Base-by-base conservation (phyloP, 2,329 filamentous ascomycete species). In the Exutisphaerella laricina region DNA sequence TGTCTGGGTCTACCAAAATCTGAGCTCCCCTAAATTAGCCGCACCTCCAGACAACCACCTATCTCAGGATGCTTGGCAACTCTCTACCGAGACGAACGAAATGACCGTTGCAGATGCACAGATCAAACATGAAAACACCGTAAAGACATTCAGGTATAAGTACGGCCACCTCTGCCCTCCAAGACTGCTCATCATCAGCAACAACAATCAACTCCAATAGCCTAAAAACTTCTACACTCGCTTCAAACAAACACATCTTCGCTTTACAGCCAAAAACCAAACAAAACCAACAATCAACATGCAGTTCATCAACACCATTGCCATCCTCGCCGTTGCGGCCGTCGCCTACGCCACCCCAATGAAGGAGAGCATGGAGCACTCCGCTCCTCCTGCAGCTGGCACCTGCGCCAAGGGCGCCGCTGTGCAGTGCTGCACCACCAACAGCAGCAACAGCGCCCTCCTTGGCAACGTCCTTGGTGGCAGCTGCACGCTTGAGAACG, bases 271-370 rank as follows among this genome's bases (percentile, higher is more conserved):
- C 18, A 14, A 18, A 26, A 8, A n/a, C n/a, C n/a, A n/a, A n/a
- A n/a, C n/a, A n/a, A n/a, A n/a, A n/a, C n/a, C n/a, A 28, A 49
- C 37, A 21, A 33, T 41, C 43, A 51, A 49, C 39, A 51, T 51
- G 49, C 49, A 49, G 34, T 51, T 45, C 46, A 45, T 41, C 35
- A 45, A 41, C 46, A 46, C 49, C 49, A 33, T 37, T 36, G 10
- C 31, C 31, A 33, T 33, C 31, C 32, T 49, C 41, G 32, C 44
- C 38, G 46, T 43, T 36, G 41, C 49, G 34, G 41, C 39, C 25
- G 39, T 44, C 31, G 41, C 39, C 40, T 39, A n/a, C n/a, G n/a
- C n/a, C n/a, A n/a, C n/a, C n/a, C n/a, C n/a, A n/a, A n/a, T n/a
- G n/a, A n/a, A n/a, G n/a, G n/a, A n/a, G n/a, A n/a, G n/a, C n/a